phyloP scores from a whole-genome alignment of 805 yeast genomes.

The Lachancea quebecensis region DNA sequence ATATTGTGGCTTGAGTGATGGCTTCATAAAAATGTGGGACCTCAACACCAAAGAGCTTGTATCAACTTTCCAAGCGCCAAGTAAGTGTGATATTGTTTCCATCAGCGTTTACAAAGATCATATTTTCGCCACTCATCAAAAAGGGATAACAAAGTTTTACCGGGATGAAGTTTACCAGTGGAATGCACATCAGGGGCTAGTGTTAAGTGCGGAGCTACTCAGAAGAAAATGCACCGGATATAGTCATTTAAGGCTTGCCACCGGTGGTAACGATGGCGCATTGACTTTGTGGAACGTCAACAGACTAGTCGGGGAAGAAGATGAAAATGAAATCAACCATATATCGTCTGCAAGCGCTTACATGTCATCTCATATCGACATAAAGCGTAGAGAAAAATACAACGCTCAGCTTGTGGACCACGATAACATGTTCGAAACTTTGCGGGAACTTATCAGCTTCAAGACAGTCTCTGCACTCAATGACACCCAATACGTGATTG shows the following conservation, averaged over 20 bases:
- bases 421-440: slow-evolving; percentile 56
- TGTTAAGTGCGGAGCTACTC: slow-evolving; percentile 51
- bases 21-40: slow-evolving; percentile 80
- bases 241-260: slow-evolving; percentile 42
- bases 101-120: slow-evolving; percentile 26
- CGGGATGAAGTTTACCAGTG: slow-evolving; percentile 40
- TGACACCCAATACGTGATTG: slow-evolving; percentile 47
- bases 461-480: slow-evolving; percentile 75
- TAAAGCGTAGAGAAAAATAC: not conserved
- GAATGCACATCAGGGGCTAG: slow-evolving; percentile 48
- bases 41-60: slow-evolving; percentile 69
- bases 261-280: slow-evolving; percentile 67
- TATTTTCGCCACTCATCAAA: slow-evolving; percentile 33
- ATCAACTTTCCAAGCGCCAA: slow-evolving; percentile 35
- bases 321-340: not conserved
- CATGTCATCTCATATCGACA: not conserved
- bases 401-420: slow-evolving; percentile 34
- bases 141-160: slow-evolving; percentile 40
- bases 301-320: slow-evolving; percentile 9
- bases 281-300: slow-evolving; percentile 66
- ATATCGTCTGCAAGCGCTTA: not conserved
- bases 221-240: slow-evolving; percentile 20
- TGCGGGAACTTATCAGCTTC: slow-evolving; percentile 57
- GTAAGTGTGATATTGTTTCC: slow-evolving; percentile 49
- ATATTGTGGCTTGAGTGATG: slow-evolving; percentile 75